Evolutionary conservation across 768 basidiomycete genomes (phyloP).

Genomic region (Lactarius evosmus): DNA sequence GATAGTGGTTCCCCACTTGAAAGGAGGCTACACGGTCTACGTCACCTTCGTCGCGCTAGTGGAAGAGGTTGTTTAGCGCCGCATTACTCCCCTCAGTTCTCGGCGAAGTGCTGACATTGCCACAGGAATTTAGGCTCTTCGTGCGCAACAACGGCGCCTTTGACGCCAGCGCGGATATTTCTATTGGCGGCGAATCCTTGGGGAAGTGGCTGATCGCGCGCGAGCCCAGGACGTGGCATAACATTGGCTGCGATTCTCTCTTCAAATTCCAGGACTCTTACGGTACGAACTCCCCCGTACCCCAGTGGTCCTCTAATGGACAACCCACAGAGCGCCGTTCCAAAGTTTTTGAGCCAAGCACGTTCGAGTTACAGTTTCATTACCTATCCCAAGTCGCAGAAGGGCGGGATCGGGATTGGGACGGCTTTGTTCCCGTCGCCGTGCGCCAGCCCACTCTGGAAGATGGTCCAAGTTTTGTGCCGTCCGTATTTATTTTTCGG

Average conservation of each 20-base stretch:
- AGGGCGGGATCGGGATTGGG: not conserved
- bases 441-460: conserved; percentile 3
- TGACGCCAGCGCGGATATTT: conserved; percentile 17
- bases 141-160: conserved; percentile 7
- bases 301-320: not conserved
- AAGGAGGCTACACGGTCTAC: conserved; percentile 5
- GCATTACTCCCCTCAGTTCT: not conserved
- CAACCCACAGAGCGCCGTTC: conserved; percentile 7
- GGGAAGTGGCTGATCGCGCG: conserved; percentile 21
- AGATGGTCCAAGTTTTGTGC: conserved; percentile 4
- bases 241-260: conserved; percentile 14
- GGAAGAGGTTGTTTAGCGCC: conserved; percentile 12
- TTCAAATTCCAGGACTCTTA: conserved; percentile 15
- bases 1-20: conserved; percentile 1
- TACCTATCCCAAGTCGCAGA: not conserved
- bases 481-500: not conserved
- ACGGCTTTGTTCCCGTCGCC: conserved; percentile 7
- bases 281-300: not conserved
- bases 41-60: conserved; percentile 11
- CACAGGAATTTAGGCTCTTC: conserved; percentile 12
- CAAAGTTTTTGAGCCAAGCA: conserved; percentile 8
- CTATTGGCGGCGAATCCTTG: not conserved
- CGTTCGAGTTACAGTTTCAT: conserved; percentile 12
- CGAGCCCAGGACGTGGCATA: conserved; percentile 16
- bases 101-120: not conserved